phyloP scores from a whole-genome alignment of 2,329 filamentous ascomycete species.

The Phialophora expanda region DNA sequence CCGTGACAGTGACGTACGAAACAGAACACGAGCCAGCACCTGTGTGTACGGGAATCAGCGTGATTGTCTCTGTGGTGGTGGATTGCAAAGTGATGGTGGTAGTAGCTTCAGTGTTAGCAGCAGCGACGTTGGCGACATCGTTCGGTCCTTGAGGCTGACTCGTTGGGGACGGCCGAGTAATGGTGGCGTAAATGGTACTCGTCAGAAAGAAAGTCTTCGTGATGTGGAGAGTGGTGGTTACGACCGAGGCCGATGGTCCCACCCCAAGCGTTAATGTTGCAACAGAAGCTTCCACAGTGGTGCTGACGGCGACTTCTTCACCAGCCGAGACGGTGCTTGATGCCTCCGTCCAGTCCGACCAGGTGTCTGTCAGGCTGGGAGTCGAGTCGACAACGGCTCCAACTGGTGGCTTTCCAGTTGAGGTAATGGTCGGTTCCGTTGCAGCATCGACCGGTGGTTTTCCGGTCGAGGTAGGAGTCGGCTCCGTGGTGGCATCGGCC shows the following conservation, averaged over 20 bases:
- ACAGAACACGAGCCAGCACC: conserved; percentile 27
- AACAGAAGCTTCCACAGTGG: conserved; percentile 26
- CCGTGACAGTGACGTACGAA: conserved; percentile 30
- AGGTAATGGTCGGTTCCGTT: background rate
- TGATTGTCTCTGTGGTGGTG: conserved; percentile 30
- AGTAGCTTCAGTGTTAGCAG: conserved; percentile 17
- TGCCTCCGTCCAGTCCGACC: conserved; percentile 17
- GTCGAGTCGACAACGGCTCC: conserved; percentile 7
- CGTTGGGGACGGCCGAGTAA: conserved; percentile 26
- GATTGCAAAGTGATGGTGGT: conserved; percentile 27
- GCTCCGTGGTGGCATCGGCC: background rate
- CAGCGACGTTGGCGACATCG: conserved; percentile 26
- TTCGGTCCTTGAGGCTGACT: conserved; percentile 10
- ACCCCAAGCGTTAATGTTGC: conserved; percentile 30
- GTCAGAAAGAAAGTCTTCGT: conserved; percentile 30
- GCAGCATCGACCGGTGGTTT: background rate
- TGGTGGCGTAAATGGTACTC: conserved; percentile 33
- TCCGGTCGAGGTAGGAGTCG: background rate
- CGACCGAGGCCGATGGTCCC: conserved; percentile 29
- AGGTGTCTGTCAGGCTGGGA: conserved; percentile 9
- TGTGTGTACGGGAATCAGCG: conserved; percentile 18
- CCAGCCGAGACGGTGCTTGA: conserved; percentile 22
- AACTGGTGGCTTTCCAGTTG: background rate
- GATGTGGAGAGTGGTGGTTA: conserved; percentile 33
- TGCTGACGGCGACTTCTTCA: conserved; percentile 27